Percentiles rank a stretch among this genome's conserved stretches.
Evolutionary conservation across 75 land plant species (phyloP).

Genomic region (Cunninghamia lanceolata): DNA sequence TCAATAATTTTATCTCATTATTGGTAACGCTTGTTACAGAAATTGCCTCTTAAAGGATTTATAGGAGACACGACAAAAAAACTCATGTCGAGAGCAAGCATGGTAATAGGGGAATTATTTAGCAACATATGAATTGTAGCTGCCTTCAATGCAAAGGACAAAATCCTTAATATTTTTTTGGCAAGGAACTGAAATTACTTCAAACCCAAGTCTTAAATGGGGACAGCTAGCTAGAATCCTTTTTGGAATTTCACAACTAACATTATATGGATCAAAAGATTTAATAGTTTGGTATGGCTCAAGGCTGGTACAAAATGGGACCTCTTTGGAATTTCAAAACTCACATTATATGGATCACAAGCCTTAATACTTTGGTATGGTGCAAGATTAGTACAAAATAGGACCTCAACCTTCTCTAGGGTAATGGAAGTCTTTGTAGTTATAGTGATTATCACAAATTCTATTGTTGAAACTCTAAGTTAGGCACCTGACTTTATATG

Average conservation of each 20-base stretch:
- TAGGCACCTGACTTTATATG: too few species aligned
- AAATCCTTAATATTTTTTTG: slow-evolving; percentile 65
- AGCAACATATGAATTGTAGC: slow-evolving; percentile 88
- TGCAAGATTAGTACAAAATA: too few species aligned
- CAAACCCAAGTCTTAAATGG: slow-evolving; percentile 50
- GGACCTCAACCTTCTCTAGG: too few species aligned
- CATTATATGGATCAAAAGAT: slow-evolving; percentile 69
- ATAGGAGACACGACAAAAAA: slow-evolving; percentile 83
- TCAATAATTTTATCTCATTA: too few species aligned
- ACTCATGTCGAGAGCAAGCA: slow-evolving; percentile 81
- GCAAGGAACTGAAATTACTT: slow-evolving; percentile 59
- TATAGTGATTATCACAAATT: too few species aligned
- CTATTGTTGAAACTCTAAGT: too few species aligned
- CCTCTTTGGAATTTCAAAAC: slow-evolving; percentile 72
- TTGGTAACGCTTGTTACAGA: slow-evolving; percentile 32
- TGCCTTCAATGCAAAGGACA: slow-evolving; percentile 85
- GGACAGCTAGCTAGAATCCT: slow-evolving; percentile 75
- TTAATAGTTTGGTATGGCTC: slow-evolving; percentile 87
- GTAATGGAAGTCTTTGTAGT: too few species aligned
- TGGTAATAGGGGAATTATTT: slow-evolving; percentile 86
- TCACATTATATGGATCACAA: too few species aligned
- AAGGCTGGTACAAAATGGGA: slow-evolving; percentile 60
- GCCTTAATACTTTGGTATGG: too few species aligned
- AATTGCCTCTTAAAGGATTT: slow-evolving; percentile 80
- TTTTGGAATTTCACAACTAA: slow-evolving; percentile 81